Evolutionary conservation across 768 basidiomycete genomes (phyloP).

Genomic region (Leccinum uliginosum): DNA sequence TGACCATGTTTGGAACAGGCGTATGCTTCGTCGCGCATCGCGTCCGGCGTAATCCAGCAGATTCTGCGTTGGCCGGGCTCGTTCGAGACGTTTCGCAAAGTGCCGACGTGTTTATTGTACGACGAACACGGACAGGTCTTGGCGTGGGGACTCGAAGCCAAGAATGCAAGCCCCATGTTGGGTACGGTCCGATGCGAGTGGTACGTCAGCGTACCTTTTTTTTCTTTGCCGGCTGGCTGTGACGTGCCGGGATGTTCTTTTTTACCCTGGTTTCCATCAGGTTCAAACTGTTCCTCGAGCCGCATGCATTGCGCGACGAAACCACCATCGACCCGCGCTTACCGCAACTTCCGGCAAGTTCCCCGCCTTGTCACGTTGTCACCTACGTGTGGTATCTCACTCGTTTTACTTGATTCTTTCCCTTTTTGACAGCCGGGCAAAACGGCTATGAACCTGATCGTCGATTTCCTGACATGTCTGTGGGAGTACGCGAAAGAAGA

Average conservation of each 20-base stretch:
- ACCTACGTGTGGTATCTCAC: not conserved
- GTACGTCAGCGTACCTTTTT: slow-evolving; percentile 25
- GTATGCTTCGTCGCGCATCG: slow-evolving; percentile 81
- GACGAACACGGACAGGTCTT: slow-evolving; percentile 68
- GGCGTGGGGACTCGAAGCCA: slow-evolving; percentile 86
- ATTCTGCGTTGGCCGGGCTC: slow-evolving; percentile 85
- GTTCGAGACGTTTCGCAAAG: slow-evolving; percentile 82
- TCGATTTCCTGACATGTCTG: slow-evolving; percentile 77
- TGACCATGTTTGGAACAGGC: slow-evolving; percentile 44
- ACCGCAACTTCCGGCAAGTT: slow-evolving; percentile 70
- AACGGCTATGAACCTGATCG: slow-evolving; percentile 69
- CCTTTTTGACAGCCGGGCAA: slow-evolving; percentile 57
- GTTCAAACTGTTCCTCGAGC: slow-evolving; percentile 89
- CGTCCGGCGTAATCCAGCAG: slow-evolving; percentile 75
- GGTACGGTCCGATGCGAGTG: slow-evolving; percentile 60
- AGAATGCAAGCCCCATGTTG: slow-evolving; percentile 66
- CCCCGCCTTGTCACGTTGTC: not conserved
- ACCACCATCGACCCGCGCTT: slow-evolving; percentile 70
- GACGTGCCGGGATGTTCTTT: not conserved
- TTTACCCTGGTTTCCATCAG: slow-evolving; percentile 23
- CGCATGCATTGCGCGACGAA: slow-evolving; percentile 71
- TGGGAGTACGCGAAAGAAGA: slow-evolving; percentile 87
- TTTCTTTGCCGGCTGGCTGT: not conserved
- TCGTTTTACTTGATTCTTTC: slow-evolving; percentile 4
- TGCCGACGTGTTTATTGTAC: slow-evolving; percentile 81